phyloP scores from a whole-genome alignment of 208 protist species.

The Acanthamoeba quina region DNA sequence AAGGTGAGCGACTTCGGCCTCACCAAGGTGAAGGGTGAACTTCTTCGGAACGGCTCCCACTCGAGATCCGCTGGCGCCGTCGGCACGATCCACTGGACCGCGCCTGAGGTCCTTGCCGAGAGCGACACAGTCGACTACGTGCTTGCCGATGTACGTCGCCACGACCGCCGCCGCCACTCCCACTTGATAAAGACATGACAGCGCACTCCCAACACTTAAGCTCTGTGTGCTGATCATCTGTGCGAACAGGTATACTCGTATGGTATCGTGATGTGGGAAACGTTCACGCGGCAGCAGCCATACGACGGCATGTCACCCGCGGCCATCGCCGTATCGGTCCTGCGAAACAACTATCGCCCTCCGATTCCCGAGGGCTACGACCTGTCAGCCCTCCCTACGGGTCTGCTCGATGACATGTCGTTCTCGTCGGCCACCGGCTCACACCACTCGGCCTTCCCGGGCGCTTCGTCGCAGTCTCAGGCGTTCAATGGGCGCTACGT shows the following conservation, averaged over 20 bases:
- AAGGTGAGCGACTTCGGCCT: slow-evolving; percentile 50
- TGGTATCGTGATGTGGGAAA: slow-evolving; percentile 60
- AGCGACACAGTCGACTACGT: not conserved
- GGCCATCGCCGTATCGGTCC: slow-evolving; percentile 33
- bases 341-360: slow-evolving; percentile 17
- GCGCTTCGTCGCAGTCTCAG: not conserved
- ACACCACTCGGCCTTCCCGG: not conserved
- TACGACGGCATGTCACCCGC: slow-evolving; percentile 40
- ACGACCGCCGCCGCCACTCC: not conserved
- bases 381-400: not conserved
- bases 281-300: slow-evolving; percentile 3
- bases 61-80: not conserved
- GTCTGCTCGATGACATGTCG: not conserved
- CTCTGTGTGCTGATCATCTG: not conserved
- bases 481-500: not conserved
- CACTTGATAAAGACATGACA: too few species aligned
- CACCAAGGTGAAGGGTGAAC: slow-evolving; percentile 50
- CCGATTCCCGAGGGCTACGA: slow-evolving; percentile 14
- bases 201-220: too few species aligned
- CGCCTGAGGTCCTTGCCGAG: slow-evolving; percentile 28
- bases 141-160: slow-evolving; percentile 1
- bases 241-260: slow-evolving; percentile 7
- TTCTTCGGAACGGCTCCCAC: not conserved
- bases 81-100: slow-evolving; percentile 19
- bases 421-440: not conserved